A percentile compares a stretch with the other conserved stretches of the same genome.
Evolutionary conservation across 2,329 filamentous ascomycete species (phyloP).

Genomic region (Hymenoscyphus salicellus): DNA sequence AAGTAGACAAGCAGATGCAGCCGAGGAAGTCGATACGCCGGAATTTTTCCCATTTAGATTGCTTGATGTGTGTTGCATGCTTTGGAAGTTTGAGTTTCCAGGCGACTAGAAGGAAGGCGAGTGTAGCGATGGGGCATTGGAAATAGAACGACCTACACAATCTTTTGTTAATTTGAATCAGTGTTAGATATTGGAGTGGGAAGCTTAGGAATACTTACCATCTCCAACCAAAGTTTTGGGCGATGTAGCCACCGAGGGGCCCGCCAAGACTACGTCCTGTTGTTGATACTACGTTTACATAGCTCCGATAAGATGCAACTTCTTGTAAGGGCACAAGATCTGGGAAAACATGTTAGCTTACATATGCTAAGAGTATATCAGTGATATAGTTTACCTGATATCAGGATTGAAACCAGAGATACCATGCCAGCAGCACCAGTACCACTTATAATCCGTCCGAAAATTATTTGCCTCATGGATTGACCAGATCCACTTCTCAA

Average conservation of each 20-base stretch:
- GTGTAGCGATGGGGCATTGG: conserved; percentile 51
- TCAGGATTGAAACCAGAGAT: conserved; percentile 50
- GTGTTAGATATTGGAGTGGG: not conserved
- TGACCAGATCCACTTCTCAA: conserved; percentile 44
- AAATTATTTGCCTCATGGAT: conserved; percentile 48
- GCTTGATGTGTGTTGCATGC: not conserved
- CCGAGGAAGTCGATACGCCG: conserved; percentile 58
- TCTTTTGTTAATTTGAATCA: not conserved
- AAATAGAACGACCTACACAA: conserved; percentile 49
- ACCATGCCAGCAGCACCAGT: conserved; percentile 51
- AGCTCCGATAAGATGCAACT: conserved; percentile 52
- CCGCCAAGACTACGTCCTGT: conserved; percentile 52
- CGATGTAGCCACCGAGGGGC: conserved; percentile 51
- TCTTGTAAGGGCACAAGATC: conserved; percentile 52
- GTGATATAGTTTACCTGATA: conserved; percentile 42
- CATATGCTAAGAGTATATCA: not conserved
- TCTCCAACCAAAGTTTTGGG: conserved; percentile 54
- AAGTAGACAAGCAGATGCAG: conserved; percentile 44
- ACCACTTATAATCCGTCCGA: conserved; percentile 52
- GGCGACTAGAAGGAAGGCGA: conserved; percentile 48
- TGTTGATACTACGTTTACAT: conserved; percentile 52
- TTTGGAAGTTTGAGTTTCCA: conserved; percentile 27
- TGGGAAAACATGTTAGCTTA: conserved; percentile 18
- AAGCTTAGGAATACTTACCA: conserved; percentile 40
- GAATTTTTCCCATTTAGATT: conserved; percentile 36